These are phyloP conservation scores for Carex scoparia DNA, from an alignment of 176 grass and related monocot species.

Conservation along the genomic window DNA sequence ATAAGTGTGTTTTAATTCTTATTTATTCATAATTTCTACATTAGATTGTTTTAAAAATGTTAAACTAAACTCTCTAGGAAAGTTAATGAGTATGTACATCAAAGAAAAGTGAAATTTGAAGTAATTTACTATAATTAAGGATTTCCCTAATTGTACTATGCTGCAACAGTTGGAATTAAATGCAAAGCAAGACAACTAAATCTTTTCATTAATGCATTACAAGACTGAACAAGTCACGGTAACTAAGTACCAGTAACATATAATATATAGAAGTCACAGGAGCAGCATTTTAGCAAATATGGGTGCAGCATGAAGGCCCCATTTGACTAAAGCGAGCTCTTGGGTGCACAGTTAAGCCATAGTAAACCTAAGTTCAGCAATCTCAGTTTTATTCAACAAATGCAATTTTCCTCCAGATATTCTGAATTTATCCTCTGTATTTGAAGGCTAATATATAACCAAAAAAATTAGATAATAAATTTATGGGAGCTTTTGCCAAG, in stretches of 20 bases:
- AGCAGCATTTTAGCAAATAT: background rate
- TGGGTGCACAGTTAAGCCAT: background rate
- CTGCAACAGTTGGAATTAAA: background rate
- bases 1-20: constrained; percentile 51
- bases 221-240: background rate
- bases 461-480: background rate
- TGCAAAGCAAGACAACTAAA: background rate
- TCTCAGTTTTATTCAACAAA: background rate
- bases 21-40: background rate
- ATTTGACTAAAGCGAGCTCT: background rate
- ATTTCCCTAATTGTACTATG: background rate
- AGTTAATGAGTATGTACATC: background rate
- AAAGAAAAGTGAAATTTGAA: background rate
- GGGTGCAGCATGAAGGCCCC: background rate
- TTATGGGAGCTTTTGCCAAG: background rate
- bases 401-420: too few relatives aligned
- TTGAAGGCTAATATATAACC: background rate
- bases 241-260: background rate
- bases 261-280: background rate
- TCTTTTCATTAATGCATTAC: background rate
- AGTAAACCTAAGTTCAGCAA: background rate
- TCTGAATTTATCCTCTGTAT: background rate
- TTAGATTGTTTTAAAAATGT: background rate
- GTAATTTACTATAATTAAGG: background rate
- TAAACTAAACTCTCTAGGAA: background rate